Percentiles rank a stretch among this genome's conserved stretches.
phyloP scores from a whole-genome alignment of 1,284 basidiomycete genomes.

The Heliocybe sulcata region DNA sequence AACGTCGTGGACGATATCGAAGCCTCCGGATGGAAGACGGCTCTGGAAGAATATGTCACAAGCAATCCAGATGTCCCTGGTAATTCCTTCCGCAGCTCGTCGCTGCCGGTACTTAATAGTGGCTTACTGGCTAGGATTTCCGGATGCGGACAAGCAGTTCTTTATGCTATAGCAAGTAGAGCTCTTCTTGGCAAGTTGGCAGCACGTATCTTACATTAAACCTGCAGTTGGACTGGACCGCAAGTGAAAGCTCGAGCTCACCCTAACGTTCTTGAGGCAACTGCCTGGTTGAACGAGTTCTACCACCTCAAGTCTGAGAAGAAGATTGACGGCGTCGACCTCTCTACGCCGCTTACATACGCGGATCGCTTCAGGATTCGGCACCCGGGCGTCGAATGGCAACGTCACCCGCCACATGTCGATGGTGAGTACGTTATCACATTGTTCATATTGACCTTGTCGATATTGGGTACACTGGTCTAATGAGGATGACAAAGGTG shows the following conservation, averaged over 20 bases:
- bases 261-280: conserved; percentile 59
- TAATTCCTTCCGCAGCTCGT: conserved; percentile 12
- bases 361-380: conserved; percentile 82
- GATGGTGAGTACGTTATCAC: too few species aligned
- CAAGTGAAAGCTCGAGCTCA: conserved; percentile 72
- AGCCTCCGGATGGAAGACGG: conserved; percentile 48
- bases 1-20: conserved; percentile 51
- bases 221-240: conserved; percentile 55
- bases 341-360: conserved; percentile 66
- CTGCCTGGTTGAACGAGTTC: conserved; percentile 57
- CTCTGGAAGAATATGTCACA: conserved; percentile 48
- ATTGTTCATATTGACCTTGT: conserved; percentile 9
- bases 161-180: conserved; percentile 58
- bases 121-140: conserved; percentile 33
- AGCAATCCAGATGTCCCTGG: conserved; percentile 47
- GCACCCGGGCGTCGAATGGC: conserved; percentile 65
- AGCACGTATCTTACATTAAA: background rate
- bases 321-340: conserved; percentile 48
- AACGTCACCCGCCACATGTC: conserved; percentile 67
- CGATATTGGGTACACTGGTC: conserved; percentile 1
- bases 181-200: background rate
- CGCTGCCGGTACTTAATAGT: background rate
- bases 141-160: conserved; percentile 59
- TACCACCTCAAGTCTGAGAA: conserved; percentile 39
- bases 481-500: conserved; percentile 36